Base-by-base conservation (phyloP, 208 protist species). In the Leishmania lainsoni region DNA sequence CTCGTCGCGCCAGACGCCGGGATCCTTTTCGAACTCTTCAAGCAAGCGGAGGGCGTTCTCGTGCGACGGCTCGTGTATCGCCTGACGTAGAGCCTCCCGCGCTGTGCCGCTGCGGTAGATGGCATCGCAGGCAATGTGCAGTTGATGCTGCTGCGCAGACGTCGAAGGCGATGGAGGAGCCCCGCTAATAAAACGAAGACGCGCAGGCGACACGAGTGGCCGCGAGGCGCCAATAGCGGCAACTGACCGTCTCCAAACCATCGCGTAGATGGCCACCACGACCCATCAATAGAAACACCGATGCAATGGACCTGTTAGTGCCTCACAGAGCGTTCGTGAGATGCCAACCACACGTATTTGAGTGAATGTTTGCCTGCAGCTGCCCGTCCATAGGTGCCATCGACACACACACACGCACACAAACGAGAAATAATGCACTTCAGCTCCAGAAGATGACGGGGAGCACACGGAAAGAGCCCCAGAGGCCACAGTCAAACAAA, bases 61-160 rank as follows among this genome's bases (percentile, higher is more conserved):
- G 35, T 92, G 87, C 3, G 90, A 96, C 9, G 89, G 76, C 72
- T 96, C 90, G 72, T 96, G 92, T 69, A 92, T 87, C 16, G 87
- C 70, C 71, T 92, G 87, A 8, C 88, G 86, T 12, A 95, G 81
- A 22, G 81, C 69, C 76, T 91, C 89, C 2, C 89, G 81, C 14
- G 86, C 86, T 5, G 83, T 86, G 69, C 86, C 86, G 70, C 88
- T 92, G 63, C 85, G 83, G 79, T 91, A 91, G 65, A 92, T 90
- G 51, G 86, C 73, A 45, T 91, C 86, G 61, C 91, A 95, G 39
- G 87, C 83, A 0, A 9, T 14, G 29, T 75, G 76, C 73, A 87
- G 59, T 26, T 70, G 72, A 5, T 80, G 42, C 54, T 81, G 65
- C 39, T 61, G 81, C 5, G 80, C 68, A 54, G 71, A 48, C 5